Conservation (phyloP, 192 early-diverging fungal genomes). For the Rhizophagus clarus region DNA sequence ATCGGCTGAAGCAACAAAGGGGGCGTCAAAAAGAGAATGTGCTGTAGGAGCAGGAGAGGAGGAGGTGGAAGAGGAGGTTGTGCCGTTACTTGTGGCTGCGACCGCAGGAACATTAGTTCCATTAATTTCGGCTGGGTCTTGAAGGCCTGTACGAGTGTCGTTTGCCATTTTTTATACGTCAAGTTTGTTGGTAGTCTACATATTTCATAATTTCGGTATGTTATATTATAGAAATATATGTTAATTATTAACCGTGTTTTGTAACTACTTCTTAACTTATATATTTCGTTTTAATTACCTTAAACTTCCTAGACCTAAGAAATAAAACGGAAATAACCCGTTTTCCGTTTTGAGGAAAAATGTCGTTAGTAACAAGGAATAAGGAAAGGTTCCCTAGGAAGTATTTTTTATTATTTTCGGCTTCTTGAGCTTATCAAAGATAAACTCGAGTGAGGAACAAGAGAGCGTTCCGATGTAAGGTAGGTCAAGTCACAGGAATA, state of each 20-base stretch:
- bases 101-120: neutral
- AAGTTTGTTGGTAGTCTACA: neutral
- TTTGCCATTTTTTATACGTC: conserved; percentile 9
- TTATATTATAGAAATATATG: neutral
- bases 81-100: conserved; percentile 1
- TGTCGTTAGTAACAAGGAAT: conserved; percentile 10
- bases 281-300: neutral
- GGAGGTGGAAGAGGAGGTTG: neutral
- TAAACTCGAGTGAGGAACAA: conserved; percentile 19
- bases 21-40: conserved; percentile 8
- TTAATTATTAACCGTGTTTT: neutral
- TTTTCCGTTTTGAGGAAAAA: neutral
- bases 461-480: conserved; percentile 8
- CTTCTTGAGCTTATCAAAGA: conserved; percentile 9
- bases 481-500: neutral
- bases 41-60: neutral
- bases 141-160: neutral
- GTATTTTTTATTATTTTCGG: neutral
- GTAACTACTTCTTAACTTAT: neutral
- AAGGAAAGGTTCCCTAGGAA: neutral
- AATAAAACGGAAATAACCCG: neutral
- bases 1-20: conserved; percentile 1
- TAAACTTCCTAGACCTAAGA: conserved; percentile 3
- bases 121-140: neutral
- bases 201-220: neutral